phyloP scores from a whole-genome alignment of 495 filamentous ascomycete genomes.

The Hypoxylon fuscum region DNA sequence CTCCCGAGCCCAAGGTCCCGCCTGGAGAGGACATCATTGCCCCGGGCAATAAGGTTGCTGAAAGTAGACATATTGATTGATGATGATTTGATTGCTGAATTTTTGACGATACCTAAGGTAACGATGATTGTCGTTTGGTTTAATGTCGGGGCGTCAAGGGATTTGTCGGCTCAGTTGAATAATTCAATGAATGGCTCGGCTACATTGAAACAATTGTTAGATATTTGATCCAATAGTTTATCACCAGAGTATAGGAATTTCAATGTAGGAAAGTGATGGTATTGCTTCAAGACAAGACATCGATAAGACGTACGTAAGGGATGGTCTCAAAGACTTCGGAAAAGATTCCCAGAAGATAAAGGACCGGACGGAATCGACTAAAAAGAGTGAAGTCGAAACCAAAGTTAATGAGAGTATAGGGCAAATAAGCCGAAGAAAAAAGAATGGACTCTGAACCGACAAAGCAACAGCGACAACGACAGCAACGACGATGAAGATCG shows the following conservation, averaged over 20 bases:
- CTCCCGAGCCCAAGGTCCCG: conserved; percentile 53
- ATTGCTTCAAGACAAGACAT: conserved; percentile 31
- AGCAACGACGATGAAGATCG: conserved; percentile 60
- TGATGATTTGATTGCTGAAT: conserved; percentile 17
- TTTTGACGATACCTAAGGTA: neutral
- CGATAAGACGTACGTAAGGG: conserved; percentile 47
- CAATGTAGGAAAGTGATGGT: neutral
- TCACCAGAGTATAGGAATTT: conserved; percentile 6
- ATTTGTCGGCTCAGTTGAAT: conserved; percentile 33
- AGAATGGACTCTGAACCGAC: conserved; percentile 43
- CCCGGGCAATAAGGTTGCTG: conserved; percentile 60
- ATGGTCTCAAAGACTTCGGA: conserved; percentile 39
- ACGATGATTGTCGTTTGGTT: conserved; percentile 25
- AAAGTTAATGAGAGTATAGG: conserved; percentile 47
- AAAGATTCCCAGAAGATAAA: too few species aligned
- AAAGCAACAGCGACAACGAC: conserved; percentile 44
- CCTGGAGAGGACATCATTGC: conserved; percentile 46
- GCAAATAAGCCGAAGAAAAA: conserved; percentile 40
- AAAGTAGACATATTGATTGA: conserved; percentile 57
- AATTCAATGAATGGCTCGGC: conserved; percentile 36
- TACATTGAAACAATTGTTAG: conserved; percentile 33
- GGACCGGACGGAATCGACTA: conserved; percentile 62
- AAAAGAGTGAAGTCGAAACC: conserved; percentile 89
- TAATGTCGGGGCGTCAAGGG: conserved; percentile 25
- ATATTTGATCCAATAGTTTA: conserved; percentile 39